A percentile compares a stretch with the other conserved stretches of the same genome.
Evolutionary conservation across 1,284 basidiomycete genomes (phyloP).

Genomic region (Marasmius sp.): DNA sequence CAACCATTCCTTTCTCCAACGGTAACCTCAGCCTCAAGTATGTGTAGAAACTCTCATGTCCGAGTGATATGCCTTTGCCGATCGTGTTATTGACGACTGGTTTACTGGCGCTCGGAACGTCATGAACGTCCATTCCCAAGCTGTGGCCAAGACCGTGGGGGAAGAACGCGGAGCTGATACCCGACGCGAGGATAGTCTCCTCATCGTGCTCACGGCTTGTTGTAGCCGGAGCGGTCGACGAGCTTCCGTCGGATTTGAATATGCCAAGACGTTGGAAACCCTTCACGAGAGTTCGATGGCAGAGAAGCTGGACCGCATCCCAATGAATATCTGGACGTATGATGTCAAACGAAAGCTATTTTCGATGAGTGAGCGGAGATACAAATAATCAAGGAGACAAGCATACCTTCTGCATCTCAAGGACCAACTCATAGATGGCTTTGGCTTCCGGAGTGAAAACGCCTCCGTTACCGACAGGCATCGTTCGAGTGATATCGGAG

Average conservation of each 20-base stretch:
- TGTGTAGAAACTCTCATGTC: slow-evolving; percentile 67
- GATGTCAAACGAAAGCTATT: slow-evolving; percentile 65
- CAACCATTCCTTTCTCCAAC: slow-evolving; percentile 78
- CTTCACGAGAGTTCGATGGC: slow-evolving; percentile 75
- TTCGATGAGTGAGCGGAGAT: background rate
- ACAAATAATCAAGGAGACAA: background rate
- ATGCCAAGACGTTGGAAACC: slow-evolving; percentile 85
- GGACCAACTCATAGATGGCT: slow-evolving; percentile 82
- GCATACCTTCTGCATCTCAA: slow-evolving; percentile 83
- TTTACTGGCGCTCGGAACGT: slow-evolving; percentile 74
- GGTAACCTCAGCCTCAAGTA: slow-evolving; percentile 77
- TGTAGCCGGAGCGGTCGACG: slow-evolving; percentile 23
- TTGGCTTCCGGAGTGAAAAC: slow-evolving; percentile 79
- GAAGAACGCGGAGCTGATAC: slow-evolving; percentile 83
- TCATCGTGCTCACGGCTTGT: slow-evolving; percentile 54
- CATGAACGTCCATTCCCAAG: slow-evolving; percentile 88
- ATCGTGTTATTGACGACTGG: slow-evolving; percentile 55
- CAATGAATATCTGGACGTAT: slow-evolving; percentile 78
- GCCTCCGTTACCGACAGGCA: slow-evolving; percentile 87
- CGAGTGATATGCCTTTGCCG: slow-evolving; percentile 38
- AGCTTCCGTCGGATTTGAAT: slow-evolving; percentile 50
- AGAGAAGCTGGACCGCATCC: slow-evolving; percentile 81
- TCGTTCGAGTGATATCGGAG: slow-evolving; percentile 81
- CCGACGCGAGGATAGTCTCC: slow-evolving; percentile 72
- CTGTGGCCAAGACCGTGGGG: slow-evolving; percentile 91